Evolutionary conservation across 2,329 filamentous ascomycete species (phyloP).

Genomic region (Aspergillus persii): DNA sequence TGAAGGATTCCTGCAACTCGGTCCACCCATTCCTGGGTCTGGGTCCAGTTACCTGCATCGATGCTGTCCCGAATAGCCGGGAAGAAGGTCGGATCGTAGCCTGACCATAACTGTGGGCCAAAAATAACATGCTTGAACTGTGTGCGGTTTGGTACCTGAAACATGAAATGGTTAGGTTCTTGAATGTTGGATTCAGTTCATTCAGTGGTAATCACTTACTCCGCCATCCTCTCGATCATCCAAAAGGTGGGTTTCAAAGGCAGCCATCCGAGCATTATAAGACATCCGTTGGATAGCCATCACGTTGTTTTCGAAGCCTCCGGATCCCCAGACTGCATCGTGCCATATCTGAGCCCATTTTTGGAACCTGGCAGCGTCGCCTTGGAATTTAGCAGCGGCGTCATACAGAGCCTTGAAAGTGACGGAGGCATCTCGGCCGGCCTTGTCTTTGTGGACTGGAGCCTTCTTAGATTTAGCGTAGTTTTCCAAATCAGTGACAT

Average conservation of each 20-base stretch:
- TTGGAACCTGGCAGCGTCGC: constrained; percentile 64
- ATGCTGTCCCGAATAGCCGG: constrained; percentile 83
- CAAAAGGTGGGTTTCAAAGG: constrained; percentile 79
- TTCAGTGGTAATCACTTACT: constrained; percentile 54
- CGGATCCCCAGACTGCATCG: constrained; percentile 64
- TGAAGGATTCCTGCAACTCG: constrained; percentile 69
- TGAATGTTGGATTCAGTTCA: constrained; percentile 30
- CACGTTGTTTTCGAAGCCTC: constrained; percentile 71
- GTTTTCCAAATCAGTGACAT: constrained; percentile 64
- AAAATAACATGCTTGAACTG: constrained; percentile 95
- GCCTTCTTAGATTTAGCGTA: constrained; percentile 61
- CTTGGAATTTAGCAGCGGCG: constrained; percentile 61
- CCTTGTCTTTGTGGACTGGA: constrained; percentile 19
- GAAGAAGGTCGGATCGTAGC: constrained; percentile 67
- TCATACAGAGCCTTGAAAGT: constrained; percentile 60
- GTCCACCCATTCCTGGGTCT: constrained; percentile 66
- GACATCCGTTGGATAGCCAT: constrained; percentile 66
- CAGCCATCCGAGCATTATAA: constrained; percentile 75
- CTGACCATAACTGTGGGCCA: constrained; percentile 75
- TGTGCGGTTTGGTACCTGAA: constrained; percentile 51
- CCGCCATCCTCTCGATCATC: constrained; percentile 71
- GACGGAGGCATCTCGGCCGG: constrained; percentile 35
- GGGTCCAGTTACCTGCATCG: constrained; percentile 66
- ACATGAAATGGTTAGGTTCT: constrained; percentile 53
- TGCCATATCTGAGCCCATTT: constrained; percentile 79